Conservation (phyloP, 768 basidiomycete genomes). For the Gymnopilus dilepis region DNA sequence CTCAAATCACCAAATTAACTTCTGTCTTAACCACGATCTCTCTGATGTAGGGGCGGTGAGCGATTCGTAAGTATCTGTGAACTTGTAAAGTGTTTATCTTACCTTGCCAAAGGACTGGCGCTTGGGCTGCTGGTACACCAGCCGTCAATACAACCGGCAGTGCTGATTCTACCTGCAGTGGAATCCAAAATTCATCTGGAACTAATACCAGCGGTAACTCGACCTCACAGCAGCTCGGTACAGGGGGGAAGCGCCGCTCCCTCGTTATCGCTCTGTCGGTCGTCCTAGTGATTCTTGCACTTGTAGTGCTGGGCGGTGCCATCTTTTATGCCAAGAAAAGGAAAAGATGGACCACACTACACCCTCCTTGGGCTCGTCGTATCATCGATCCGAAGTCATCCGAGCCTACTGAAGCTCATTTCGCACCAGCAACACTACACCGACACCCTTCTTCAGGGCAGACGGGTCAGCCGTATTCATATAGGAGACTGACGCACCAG, state of each 20-base stretch:
- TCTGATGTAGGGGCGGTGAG: slow-evolving; percentile 36
- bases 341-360: neutral
- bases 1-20: too few relatives aligned
- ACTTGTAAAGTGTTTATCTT: neutral
- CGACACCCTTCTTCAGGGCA: neutral
- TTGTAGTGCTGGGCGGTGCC: neutral
- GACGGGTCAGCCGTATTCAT: neutral
- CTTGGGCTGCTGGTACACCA: slow-evolving; percentile 37
- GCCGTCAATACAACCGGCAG: slow-evolving; percentile 33
- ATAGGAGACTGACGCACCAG: neutral
- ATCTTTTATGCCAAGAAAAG: neutral
- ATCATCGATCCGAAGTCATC: neutral
- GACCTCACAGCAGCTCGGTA: too few relatives aligned
- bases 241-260: neutral
- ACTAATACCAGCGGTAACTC: neutral
- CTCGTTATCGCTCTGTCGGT: neutral
- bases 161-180: neutral
- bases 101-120: slow-evolving; percentile 36
- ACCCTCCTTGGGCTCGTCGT: neutral
- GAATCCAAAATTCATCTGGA: neutral
- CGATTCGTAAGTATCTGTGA: slow-evolving; percentile 42
- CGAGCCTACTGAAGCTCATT: neutral
- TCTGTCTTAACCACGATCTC: neutral
- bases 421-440: too few relatives aligned
- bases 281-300: neutral